Conservation (phyloP, 225 moss, liverwort and hornwort species). For the Marchantia paleacea region DNA sequence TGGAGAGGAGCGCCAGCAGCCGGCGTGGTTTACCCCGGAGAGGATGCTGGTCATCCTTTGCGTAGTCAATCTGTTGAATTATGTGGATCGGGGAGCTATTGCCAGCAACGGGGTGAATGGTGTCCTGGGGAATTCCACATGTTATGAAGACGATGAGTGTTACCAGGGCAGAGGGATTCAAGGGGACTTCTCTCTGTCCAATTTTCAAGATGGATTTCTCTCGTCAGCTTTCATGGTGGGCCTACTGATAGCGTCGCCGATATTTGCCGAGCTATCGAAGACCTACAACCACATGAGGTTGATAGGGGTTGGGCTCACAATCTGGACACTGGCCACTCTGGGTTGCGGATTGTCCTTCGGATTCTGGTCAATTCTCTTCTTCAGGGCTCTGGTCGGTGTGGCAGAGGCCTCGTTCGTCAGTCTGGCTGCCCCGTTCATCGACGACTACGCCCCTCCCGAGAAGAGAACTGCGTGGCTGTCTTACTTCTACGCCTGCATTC, state of each 20-base stretch:
- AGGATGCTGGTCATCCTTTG: constrained; percentile 43
- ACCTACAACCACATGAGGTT: constrained; percentile 75
- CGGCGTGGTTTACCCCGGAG: constrained; percentile 52
- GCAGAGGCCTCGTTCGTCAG: constrained; percentile 95
- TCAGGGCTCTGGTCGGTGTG: constrained; percentile 87
- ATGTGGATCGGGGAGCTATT: constrained; percentile 48
- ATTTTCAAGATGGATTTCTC: constrained; percentile 84
- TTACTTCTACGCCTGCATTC: constrained; percentile 83
- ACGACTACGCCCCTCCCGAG: constrained; percentile 72
- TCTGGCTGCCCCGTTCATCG: constrained; percentile 91
- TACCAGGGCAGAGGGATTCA: constrained; percentile 36
- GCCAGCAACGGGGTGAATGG: constrained; percentile 53
- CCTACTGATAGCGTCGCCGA: constrained; percentile 68
- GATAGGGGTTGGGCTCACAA: constrained; percentile 77
- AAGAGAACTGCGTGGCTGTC: constrained; percentile 83
- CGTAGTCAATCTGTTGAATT: constrained; percentile 38
- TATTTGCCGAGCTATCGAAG: constrained; percentile 86
- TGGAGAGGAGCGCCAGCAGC: constrained; percentile 25
- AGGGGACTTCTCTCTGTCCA: constrained; percentile 85
- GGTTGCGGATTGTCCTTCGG: constrained; percentile 82
- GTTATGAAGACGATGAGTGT: constrained; percentile 22
- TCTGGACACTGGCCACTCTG: constrained; percentile 83
- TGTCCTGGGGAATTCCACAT: constrained; percentile 35
- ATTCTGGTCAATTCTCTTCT: constrained; percentile 77
- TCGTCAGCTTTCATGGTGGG: constrained; percentile 96